Evolutionary conservation across 2,329 filamentous ascomycete genomes (phyloP), one percentile per base, ranked within the genome.

Genomic region (Venturia pyrina): DNA sequence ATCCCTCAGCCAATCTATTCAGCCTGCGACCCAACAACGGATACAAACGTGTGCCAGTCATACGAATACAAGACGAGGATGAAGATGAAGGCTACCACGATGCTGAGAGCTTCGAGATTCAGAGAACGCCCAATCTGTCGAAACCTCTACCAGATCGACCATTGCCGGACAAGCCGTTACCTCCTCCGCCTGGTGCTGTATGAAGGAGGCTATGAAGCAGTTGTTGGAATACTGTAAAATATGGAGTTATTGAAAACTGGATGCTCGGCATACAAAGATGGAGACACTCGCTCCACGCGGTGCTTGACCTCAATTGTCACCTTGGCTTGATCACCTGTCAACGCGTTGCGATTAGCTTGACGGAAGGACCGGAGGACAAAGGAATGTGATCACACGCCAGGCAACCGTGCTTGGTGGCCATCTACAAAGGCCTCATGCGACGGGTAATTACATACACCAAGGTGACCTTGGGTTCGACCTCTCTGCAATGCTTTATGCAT

Each of bases 91-190:
- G 50, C 7, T 65, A 57, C 41, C 63, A 65, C 43, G 63, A 65
- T 59, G 63, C 24, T n/a, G 63, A 65, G 21, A 65, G 63, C 53
- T 59, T 65, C 24, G 63, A 65, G 24, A 65, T 65, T 19, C 32
- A 59, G 24, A 32, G 63, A 24, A 28, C 43, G 6, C 34, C 63
- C 24, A 41, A 57, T 65, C 8, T 65, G 46, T 59, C 34, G n/a
- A 66, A 66, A 32, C 28, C 48, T 5, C 40, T 66, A 43, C 64
- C 64, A n/a, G 64, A 66, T 41, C 34, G 64, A 56, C 64, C 64
- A n/a, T 24, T 66, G 24, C 64, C 64, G n/a, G 64, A 66, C 44
- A 66, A 66, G 57, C 64, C 64, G 40, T 43, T 66, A n/a, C 64
- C 64, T 24, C n/a, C 48, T 41, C 32, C 60, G 37, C 64, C 64